A percentile compares a stretch with the other conserved stretches of the same genome.
These are phyloP conservation scores for Zymoseptoria brevis DNA, from an alignment of 2,329 filamentous ascomycete genomes.

Conservation along the genomic window DNA sequence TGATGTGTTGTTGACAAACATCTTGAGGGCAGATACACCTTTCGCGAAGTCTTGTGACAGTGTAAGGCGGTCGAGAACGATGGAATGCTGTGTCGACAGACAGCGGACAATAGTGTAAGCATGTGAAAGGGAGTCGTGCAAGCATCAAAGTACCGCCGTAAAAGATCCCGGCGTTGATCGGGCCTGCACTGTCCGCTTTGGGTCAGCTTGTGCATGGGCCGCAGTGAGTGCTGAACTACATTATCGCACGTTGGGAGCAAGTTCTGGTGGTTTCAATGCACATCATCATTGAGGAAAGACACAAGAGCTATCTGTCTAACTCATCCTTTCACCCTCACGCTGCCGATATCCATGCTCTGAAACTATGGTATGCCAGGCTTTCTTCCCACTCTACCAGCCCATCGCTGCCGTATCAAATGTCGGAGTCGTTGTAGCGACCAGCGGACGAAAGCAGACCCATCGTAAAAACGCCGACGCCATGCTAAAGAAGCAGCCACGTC, in stretches of 20 bases:
- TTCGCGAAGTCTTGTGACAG: neutral
- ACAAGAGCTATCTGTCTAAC: neutral
- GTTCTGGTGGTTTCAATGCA: neutral
- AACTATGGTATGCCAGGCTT: neutral
- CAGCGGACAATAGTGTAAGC: too few species aligned
- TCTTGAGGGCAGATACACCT: neutral
- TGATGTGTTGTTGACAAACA: neutral
- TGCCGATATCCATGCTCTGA: neutral
- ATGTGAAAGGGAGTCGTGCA: too few species aligned
- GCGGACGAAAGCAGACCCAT: neutral
- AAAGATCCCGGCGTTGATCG: too few species aligned
- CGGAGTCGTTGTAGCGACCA: neutral
- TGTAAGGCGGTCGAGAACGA: too few species aligned
- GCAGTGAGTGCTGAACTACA: too few species aligned
- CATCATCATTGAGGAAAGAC: neutral
- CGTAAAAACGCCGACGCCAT: conserved; percentile 24
- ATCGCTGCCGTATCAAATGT: neutral
- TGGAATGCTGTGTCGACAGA: too few species aligned
- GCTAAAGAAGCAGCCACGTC: conserved; percentile 14
- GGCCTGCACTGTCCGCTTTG: too few species aligned
- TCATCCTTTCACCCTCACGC: neutral
- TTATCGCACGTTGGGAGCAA: too few species aligned
- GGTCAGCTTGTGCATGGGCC: too few species aligned
- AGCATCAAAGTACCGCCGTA: too few species aligned
- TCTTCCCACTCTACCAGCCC: neutral